phyloP scores from a whole-genome alignment of 768 basidiomycete genomes.

The Podaxis pistillaris region DNA sequence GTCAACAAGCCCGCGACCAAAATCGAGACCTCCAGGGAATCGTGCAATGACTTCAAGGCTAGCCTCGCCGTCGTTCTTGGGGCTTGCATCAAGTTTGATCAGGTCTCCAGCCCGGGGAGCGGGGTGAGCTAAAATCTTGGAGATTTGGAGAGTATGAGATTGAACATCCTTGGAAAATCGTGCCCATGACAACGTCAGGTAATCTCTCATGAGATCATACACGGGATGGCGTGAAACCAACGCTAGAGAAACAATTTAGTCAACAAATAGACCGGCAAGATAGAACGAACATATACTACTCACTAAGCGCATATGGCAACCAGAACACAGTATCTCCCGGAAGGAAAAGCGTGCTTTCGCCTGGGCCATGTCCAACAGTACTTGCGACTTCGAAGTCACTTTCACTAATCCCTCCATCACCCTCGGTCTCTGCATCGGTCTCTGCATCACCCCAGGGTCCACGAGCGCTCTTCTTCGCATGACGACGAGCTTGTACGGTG shows the following conservation, averaged over 20 bases:
- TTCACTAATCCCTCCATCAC: conserved; percentile 75
- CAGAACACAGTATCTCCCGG: conserved; percentile 92
- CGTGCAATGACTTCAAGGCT: conserved; percentile 82
- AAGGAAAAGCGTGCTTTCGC: conserved; percentile 85
- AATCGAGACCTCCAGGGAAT: conserved; percentile 92
- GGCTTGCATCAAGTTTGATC: conserved; percentile 82
- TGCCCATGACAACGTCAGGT: conserved; percentile 93
- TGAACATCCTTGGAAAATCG: conserved; percentile 93
- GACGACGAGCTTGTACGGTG: conserved; percentile 53
- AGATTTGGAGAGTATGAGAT: conserved; percentile 87
- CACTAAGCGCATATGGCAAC: conserved; percentile 91
- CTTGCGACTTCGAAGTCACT: conserved; percentile 85
- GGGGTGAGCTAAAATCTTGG: conserved; percentile 84
- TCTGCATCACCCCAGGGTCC: conserved; percentile 74
- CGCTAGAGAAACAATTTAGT: conserved; percentile 38
- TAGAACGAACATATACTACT: conserved; percentile 28
- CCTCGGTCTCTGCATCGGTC: conserved; percentile 77
- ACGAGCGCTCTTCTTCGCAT: conserved; percentile 55
- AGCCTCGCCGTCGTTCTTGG: conserved; percentile 52
- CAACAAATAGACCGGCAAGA: conserved; percentile 16
- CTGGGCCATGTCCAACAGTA: conserved; percentile 76
- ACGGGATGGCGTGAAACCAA: conserved; percentile 91
- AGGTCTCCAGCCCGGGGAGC: conserved; percentile 86
- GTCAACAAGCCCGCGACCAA: conserved; percentile 86
- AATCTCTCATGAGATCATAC: conserved; percentile 94